Conservation (phyloP, 768 basidiomycete species). For the Austroboletus festivus region DNA sequence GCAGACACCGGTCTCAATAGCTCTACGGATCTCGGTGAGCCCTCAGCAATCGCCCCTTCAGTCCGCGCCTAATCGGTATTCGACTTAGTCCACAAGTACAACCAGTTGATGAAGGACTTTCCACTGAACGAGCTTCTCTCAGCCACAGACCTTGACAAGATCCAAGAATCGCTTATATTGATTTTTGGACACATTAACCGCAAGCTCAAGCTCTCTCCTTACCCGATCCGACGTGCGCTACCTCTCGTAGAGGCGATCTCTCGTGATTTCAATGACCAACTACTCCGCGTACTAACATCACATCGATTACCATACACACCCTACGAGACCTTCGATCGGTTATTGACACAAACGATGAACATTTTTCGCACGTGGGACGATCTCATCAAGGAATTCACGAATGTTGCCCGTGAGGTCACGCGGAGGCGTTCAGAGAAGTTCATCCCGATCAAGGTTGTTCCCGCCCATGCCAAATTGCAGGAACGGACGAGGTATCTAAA, state of each 20-base stretch:
- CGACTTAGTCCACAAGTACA: conserved; percentile 89
- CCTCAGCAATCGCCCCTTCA: background rate
- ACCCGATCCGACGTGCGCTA: conserved; percentile 92
- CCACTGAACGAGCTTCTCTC: conserved; percentile 95
- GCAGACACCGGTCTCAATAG: conserved; percentile 97
- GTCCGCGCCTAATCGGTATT: background rate
- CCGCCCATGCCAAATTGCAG: conserved; percentile 89
- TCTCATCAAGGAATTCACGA: conserved; percentile 86
- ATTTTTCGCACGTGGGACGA: conserved; percentile 91
- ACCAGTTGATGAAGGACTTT: conserved; percentile 98
- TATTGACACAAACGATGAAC: conserved; percentile 68
- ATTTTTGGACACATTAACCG: conserved; percentile 95
- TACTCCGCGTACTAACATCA: conserved; percentile 85
- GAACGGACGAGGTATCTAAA: conserved; percentile 83
- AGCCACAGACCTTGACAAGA: conserved; percentile 93
- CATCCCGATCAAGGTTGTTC: conserved; percentile 92
- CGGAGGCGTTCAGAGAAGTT: conserved; percentile 88
- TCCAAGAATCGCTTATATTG: conserved; percentile 80
- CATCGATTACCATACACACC: conserved; percentile 92
- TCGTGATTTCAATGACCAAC: conserved; percentile 93
- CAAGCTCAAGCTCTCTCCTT: conserved; percentile 93
- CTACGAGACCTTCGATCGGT: conserved; percentile 89
- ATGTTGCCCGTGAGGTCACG: conserved; percentile 89
- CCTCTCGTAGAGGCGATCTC: conserved; percentile 99
- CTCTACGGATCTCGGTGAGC: conserved; percentile 80